Evolutionary conservation across 495 filamentous ascomycete species (phyloP).

Genomic region (Penicillium verhagenii): DNA sequence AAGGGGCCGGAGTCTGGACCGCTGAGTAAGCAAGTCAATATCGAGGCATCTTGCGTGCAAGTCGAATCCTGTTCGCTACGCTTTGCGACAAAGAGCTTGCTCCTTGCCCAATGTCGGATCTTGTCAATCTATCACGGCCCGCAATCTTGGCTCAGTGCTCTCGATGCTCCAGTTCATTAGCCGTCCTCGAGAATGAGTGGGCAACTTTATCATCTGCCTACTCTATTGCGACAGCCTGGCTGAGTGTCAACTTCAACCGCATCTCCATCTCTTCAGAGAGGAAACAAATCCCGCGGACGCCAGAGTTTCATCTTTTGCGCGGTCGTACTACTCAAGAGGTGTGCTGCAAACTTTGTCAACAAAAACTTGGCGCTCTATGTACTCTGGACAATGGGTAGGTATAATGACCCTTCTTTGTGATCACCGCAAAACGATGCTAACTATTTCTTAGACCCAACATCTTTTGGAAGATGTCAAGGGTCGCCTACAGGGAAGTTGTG

Average conservation of each 20-base stretch:
- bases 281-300: constrained; percentile 43
- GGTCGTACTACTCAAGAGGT: constrained; percentile 45
- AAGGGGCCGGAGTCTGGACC: constrained; percentile 12
- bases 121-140: constrained; percentile 39
- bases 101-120: constrained; percentile 33
- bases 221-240: constrained; percentile 41
- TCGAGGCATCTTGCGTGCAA: not conserved
- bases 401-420: not conserved
- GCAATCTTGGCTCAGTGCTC: constrained; percentile 44
- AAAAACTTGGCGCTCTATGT: constrained; percentile 41
- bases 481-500: constrained; percentile 46
- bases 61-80: not conserved
- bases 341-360: constrained; percentile 46
- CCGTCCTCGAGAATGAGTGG: constrained; percentile 50
- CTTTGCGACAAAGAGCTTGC: not conserved
- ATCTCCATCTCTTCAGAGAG: constrained; percentile 41
- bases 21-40: constrained; percentile 19
- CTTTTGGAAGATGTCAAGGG: constrained; percentile 47
- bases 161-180: constrained; percentile 47
- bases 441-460: constrained; percentile 34
- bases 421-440: constrained; percentile 9
- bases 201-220: constrained; percentile 44
- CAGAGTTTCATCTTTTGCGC: constrained; percentile 39
- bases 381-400: constrained; percentile 43
- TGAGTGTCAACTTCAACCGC: constrained; percentile 45